Conservation (phyloP, 495 filamentous ascomycete genomes). For the Friedmanniomyces endolithicus region DNA sequence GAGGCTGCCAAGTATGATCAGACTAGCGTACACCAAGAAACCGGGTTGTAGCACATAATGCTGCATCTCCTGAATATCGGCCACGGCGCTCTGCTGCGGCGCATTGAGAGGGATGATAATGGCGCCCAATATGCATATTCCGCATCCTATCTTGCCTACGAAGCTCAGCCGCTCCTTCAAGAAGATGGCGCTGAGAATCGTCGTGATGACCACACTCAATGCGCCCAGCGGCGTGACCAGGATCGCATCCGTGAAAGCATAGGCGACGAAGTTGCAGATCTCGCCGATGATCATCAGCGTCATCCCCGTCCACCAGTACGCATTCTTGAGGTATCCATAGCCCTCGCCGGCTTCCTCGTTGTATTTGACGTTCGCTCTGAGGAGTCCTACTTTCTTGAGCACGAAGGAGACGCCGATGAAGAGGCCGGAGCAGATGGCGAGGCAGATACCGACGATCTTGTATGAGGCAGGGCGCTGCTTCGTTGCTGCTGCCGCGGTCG, state of each 20-base stretch:
- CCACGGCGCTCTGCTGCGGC: constrained; percentile 69
- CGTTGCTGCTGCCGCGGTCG: constrained; percentile 18
- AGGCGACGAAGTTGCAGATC: constrained; percentile 94
- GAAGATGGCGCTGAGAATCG: constrained; percentile 88
- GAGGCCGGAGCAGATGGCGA: constrained; percentile 77
- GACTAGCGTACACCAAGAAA: constrained; percentile 73
- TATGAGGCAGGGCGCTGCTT: constrained; percentile 45
- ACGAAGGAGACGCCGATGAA: constrained; percentile 97
- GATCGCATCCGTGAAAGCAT: constrained; percentile 94
- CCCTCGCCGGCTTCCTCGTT: constrained; percentile 92
- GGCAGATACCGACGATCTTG: constrained; percentile 76
- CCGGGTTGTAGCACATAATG: constrained; percentile 75
- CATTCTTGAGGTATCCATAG: constrained; percentile 95
- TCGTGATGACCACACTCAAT: constrained; percentile 88
- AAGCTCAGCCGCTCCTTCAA: constrained; percentile 91
- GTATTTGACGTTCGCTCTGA: constrained; percentile 92
- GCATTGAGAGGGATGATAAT: constrained; percentile 92
- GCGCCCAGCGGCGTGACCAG: constrained; percentile 89
- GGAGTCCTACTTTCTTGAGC: constrained; percentile 80
- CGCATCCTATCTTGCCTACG: constrained; percentile 91
- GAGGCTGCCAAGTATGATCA: constrained; percentile 60
- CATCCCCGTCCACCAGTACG: constrained; percentile 95
- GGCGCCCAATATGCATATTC: constrained; percentile 85
- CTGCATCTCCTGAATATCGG: constrained; percentile 83
- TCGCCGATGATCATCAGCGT: constrained; percentile 94